A percentile compares a stretch with the other conserved stretches of the same genome.
These are phyloP conservation scores for Mycena vulgaris DNA, from an alignment of 768 basidiomycete species.

Conservation along the genomic window DNA sequence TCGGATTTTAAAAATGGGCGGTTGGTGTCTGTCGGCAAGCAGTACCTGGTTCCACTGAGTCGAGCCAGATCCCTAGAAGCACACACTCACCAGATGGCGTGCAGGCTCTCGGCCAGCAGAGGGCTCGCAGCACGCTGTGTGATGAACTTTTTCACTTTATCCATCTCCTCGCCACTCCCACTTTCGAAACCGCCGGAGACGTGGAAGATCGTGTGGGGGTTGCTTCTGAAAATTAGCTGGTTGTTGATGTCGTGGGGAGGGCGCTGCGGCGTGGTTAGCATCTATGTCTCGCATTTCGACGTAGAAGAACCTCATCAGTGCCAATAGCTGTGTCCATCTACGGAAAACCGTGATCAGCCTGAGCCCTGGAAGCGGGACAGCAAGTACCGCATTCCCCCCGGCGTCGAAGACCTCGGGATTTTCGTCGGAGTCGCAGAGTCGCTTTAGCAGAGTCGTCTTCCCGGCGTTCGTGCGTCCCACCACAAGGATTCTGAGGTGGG, in stretches of 20 bases:
- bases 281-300: too few relatives aligned
- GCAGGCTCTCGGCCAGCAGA: not conserved
- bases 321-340: too few relatives aligned
- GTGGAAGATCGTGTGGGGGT: slow-evolving; percentile 5
- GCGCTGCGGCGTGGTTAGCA: not conserved
- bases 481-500: not conserved
- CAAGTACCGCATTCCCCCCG: not conserved
- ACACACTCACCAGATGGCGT: slow-evolving; percentile 5
- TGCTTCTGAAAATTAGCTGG: slow-evolving; percentile 4
- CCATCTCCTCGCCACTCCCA: not conserved
- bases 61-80: too few relatives aligned
- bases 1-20: not conserved
- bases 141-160: not conserved
- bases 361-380: not conserved
- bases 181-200: slow-evolving; percentile 6
- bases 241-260: not conserved
- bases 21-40: slow-evolving; percentile 1
- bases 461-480: not conserved
- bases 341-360: not conserved
- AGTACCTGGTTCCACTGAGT: slow-evolving; percentile 1
- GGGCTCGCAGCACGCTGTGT: not conserved
- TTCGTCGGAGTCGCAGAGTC: not conserved
- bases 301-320: too few relatives aligned
- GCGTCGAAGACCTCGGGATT: slow-evolving; percentile 8
- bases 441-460: slow-evolving; percentile 3